Conservation (phyloP, 2,329 filamentous ascomycete genomes). For the Sordariomycetes sp. region DNA sequence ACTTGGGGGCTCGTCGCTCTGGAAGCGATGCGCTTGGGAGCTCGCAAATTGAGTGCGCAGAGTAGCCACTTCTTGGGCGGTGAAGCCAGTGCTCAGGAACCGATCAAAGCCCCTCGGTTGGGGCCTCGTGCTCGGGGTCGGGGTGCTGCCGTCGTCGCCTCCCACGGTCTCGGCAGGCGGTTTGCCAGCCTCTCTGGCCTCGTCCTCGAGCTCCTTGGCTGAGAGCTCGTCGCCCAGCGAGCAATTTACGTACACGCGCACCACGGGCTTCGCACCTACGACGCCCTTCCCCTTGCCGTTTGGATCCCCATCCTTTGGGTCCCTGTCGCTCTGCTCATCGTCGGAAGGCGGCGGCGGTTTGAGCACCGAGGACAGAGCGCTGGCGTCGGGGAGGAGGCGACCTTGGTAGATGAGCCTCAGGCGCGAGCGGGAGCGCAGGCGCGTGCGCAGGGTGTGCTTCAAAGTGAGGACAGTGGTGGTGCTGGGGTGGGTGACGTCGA, state of each 20-base stretch:
- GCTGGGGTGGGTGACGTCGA: conserved; percentile 62
- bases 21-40: conserved; percentile 73
- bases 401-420: conserved; percentile 87
- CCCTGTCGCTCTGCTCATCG: conserved; percentile 13
- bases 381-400: conserved; percentile 69
- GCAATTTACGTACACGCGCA: conserved; percentile 84
- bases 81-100: conserved; percentile 73
- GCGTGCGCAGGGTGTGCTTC: conserved; percentile 70
- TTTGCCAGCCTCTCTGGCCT: conserved; percentile 40
- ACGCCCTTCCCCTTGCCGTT: conserved; percentile 47
- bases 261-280: conserved; percentile 34
- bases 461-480: conserved; percentile 67
- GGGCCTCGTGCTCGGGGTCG: conserved; percentile 17
- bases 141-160: conserved; percentile 35
- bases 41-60: conserved; percentile 83
- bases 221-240: conserved; percentile 74
- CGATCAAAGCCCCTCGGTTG: conserved; percentile 73
- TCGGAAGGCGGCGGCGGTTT: conserved; percentile 46
- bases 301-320: conserved; percentile 7
- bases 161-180: conserved; percentile 18
- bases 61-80: conserved; percentile 69
- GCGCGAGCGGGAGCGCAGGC: conserved; percentile 60
- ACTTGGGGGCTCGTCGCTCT: conserved; percentile 81
- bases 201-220: conserved; percentile 56
- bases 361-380: conserved; percentile 59